Percentiles rank a stretch among this genome's conserved stretches.
phyloP scores from a whole-genome alignment of 2,329 filamentous ascomycete species.

The Phialocephala subalpina region DNA sequence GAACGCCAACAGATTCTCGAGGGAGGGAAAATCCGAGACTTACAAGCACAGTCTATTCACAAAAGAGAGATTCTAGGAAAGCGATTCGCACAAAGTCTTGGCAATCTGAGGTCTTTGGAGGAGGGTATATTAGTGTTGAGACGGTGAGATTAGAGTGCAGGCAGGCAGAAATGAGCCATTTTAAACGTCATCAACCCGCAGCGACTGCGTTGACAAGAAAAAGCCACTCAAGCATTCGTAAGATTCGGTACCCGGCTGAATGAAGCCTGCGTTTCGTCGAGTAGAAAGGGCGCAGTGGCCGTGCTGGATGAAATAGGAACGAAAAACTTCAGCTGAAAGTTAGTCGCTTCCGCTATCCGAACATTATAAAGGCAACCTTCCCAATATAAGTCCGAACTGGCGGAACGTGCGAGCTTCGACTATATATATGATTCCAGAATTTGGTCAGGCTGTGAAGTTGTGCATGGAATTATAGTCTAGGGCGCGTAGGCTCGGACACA shows the following conservation, averaged over 20 bases:
- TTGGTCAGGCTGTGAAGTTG: background rate
- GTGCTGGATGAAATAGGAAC: no score
- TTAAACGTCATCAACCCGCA: background rate
- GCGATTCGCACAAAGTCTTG: background rate
- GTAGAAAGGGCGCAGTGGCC: no score
- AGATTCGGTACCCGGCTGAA: background rate
- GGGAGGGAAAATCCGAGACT: background rate
- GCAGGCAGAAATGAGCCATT: slow-evolving; percentile 1
- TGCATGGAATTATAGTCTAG: slow-evolving; percentile 3
- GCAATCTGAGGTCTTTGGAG: background rate
- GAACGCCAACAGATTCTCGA: background rate
- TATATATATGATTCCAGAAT: no score
- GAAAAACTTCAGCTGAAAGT: background rate
- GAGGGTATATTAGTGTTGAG: background rate
- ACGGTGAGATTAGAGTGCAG: no score
- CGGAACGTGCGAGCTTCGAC: no score
- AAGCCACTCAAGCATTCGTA: background rate
- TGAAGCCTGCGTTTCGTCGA: background rate
- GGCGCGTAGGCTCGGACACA: background rate
- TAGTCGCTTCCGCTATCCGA: background rate
- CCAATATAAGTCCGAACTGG: no score
- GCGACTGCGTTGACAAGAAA: background rate
- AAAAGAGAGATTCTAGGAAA: background rate
- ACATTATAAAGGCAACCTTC: background rate
- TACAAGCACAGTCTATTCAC: background rate